phyloP scores from a whole-genome alignment of 108 stramenopile species.

The Schizochytrium sp. region DNA sequence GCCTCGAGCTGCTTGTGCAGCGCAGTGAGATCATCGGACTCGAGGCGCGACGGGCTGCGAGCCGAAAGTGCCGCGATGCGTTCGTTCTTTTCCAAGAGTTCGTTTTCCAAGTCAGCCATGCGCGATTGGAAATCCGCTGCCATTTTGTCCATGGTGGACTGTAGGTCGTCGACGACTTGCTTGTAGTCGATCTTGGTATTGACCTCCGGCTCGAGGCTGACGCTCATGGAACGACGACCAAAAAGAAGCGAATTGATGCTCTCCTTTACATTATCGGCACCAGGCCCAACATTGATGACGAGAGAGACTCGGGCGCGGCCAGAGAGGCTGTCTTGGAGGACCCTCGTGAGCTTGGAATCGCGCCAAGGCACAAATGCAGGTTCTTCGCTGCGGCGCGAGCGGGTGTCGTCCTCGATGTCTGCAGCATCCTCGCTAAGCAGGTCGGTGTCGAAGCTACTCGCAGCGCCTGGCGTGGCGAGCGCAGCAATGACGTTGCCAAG shows the following conservation, averaged over 20 bases:
- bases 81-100: neutral
- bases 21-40: too few relatives aligned
- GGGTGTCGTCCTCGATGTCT: too few relatives aligned
- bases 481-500: slow-evolving; percentile 42
- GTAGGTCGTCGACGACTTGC: slow-evolving; percentile 17
- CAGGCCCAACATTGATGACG: slow-evolving; percentile 27
- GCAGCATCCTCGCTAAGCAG: too few relatives aligned
- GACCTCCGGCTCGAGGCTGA: neutral
- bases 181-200: slow-evolving; percentile 29
- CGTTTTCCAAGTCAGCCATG: neutral
- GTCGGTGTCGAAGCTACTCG: neutral
- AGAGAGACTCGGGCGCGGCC: slow-evolving; percentile 25
- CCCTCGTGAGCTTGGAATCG: slow-evolving; percentile 31
- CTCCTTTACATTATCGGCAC: neutral
- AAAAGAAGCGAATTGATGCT: slow-evolving; percentile 27
- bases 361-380: slow-evolving; percentile 23
- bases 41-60: too few relatives aligned
- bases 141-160: neutral
- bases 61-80: neutral
- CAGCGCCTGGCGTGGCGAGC: neutral
- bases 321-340: slow-evolving; percentile 27
- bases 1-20: neutral
- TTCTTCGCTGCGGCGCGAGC: neutral
- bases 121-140: neutral
- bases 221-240: slow-evolving; percentile 27